These are phyloP conservation scores for Andrographis paniculata DNA, from an alignment of 305 asterid genomes.

Conservation along the genomic window DNA sequence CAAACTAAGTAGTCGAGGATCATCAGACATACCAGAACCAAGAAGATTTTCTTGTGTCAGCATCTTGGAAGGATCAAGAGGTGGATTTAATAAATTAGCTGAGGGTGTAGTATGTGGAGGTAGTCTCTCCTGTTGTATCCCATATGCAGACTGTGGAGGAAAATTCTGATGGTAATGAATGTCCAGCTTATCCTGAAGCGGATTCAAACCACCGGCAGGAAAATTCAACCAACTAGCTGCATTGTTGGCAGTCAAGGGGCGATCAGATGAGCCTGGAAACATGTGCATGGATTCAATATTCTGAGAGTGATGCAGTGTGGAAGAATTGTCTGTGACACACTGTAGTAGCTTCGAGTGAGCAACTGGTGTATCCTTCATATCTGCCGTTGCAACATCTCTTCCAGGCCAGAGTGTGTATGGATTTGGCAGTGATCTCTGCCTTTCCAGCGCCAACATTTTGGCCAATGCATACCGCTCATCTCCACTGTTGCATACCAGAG, in stretches of 20 bases:
- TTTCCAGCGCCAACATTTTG: constrained; percentile 46
- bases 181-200: constrained; percentile 50
- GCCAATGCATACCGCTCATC: constrained; percentile 49
- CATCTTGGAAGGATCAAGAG: constrained; percentile 38
- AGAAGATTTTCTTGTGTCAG: constrained; percentile 42
- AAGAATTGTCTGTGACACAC: constrained; percentile 35
- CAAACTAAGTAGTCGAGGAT: constrained; percentile 52
- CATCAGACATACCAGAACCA: constrained; percentile 48
- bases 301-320: constrained; percentile 33
- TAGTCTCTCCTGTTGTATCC: constrained; percentile 49
- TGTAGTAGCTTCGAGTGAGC: constrained; percentile 34
- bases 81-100: constrained; percentile 33
- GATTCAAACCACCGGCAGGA: constrained; percentile 40
- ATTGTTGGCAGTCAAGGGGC: constrained; percentile 31
- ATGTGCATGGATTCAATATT: constrained; percentile 45
- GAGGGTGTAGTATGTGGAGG: constrained; percentile 41
- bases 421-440: constrained; percentile 52
- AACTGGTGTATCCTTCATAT: constrained; percentile 35
- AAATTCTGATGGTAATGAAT: constrained; percentile 37
- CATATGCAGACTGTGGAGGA: constrained; percentile 50
- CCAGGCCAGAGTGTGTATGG: constrained; percentile 53
- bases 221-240: constrained; percentile 55
- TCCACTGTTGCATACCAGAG: constrained; percentile 39
- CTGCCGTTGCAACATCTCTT: constrained; percentile 41
- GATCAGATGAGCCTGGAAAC: constrained; percentile 43